Percentiles rank a stretch among this genome's conserved stretches.
These are phyloP conservation scores for Xylariaceae sp. DNA, from an alignment of 2,329 filamentous ascomycete genomes.

Conservation along the genomic window DNA sequence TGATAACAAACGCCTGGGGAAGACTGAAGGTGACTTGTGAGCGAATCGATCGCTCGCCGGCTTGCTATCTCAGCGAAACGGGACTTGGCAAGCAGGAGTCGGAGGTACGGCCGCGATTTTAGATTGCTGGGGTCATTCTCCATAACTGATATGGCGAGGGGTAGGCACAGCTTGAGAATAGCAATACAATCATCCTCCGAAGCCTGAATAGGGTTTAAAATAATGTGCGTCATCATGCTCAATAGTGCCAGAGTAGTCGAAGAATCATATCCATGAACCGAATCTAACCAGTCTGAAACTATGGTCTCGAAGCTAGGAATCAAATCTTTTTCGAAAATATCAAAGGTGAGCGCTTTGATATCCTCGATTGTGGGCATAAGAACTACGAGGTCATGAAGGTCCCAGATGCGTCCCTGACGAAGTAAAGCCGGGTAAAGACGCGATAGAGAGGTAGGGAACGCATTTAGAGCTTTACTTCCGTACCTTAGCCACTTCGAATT, in stretches of 20 bases:
- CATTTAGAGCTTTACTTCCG: neutral
- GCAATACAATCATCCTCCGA: constrained; percentile 13
- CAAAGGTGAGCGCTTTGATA: constrained; percentile 12
- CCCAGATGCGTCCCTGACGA: constrained; percentile 36
- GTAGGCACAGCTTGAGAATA: constrained; percentile 21
- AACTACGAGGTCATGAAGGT: constrained; percentile 32
- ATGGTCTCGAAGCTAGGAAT: constrained; percentile 19
- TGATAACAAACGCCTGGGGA: constrained; percentile 18
- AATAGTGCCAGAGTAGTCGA: constrained; percentile 33
- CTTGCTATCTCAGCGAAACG: constrained; percentile 23
- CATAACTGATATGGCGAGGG: constrained; percentile 28
- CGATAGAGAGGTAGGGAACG: neutral
- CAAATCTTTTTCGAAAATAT: constrained; percentile 16
- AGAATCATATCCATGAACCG: constrained; percentile 24
- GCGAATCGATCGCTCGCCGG: constrained; percentile 12
- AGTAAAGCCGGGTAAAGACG: constrained; percentile 30
- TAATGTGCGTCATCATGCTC: constrained; percentile 28
- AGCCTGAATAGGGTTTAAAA: constrained; percentile 14
- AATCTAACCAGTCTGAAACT: constrained; percentile 29
- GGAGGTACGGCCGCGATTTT: constrained; percentile 30
- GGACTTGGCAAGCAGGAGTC: constrained; percentile 31
- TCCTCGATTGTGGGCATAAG: constrained; percentile 13
- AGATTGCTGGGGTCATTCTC: constrained; percentile 30
- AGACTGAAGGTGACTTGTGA: constrained; percentile 18
- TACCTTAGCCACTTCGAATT: constrained; percentile 16